Evolutionary conservation across 116 monocot species (phyloP).

Genomic region (Posidonia oceanica): DNA sequence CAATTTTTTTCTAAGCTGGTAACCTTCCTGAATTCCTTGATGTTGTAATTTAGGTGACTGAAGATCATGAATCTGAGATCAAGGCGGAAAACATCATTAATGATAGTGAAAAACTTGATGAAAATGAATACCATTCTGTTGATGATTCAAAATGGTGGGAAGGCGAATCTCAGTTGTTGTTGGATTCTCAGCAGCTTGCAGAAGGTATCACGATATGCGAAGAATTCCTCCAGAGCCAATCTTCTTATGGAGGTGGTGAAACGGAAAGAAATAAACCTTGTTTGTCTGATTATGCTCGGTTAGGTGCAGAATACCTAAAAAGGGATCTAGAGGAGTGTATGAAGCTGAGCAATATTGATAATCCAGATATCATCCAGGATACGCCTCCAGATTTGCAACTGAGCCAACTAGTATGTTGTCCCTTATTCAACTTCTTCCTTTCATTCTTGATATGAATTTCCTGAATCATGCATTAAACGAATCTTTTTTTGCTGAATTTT

Average conservation of each 20-base stretch:
- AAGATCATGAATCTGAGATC: constrained; percentile 4
- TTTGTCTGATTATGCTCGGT: constrained; percentile 64
- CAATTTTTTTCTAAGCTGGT: background rate
- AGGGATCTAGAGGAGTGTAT: constrained; percentile 80
- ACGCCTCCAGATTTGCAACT: constrained; percentile 54
- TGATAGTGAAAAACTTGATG: constrained; percentile 6
- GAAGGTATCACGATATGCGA: constrained; percentile 73
- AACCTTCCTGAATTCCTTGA: background rate
- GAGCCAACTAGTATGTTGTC: constrained; percentile 56
- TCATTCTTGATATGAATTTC: background rate
- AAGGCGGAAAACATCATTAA: constrained; percentile 3
- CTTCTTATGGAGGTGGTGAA: constrained; percentile 54
- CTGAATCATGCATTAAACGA: background rate
- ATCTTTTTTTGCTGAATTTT: background rate
- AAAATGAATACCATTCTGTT: constrained; percentile 18
- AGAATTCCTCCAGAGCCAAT: constrained; percentile 85
- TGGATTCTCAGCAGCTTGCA: constrained; percentile 91
- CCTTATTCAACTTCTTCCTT: background rate
- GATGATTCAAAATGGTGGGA: constrained; percentile 88
- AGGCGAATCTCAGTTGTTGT: constrained; percentile 65
- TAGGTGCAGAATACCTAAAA: constrained; percentile 51
- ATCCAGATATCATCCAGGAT: constrained; percentile 26
- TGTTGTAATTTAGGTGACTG: constrained; percentile 13
- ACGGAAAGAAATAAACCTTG: constrained; percentile 23
- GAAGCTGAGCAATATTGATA: constrained; percentile 20